These are phyloP conservation scores for Huntiella moniliformis DNA, from an alignment of 2,329 filamentous ascomycete genomes.

Conservation along the genomic window DNA sequence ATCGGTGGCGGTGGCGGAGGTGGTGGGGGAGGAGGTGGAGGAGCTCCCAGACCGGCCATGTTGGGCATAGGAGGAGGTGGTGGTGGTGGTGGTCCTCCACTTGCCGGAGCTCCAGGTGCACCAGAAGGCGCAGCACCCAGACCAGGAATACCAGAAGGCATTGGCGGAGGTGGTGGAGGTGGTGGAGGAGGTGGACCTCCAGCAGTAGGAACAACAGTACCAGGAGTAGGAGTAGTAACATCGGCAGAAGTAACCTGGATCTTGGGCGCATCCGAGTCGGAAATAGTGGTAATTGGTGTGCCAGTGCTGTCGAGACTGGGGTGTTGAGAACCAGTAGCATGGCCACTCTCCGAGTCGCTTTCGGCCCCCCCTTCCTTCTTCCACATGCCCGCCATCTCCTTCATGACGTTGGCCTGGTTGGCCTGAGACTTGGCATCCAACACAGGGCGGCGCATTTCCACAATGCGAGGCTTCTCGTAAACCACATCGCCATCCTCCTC, in stretches of 20 bases:
- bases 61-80: conserved; percentile 23
- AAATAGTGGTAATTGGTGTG: conserved; percentile 43
- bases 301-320: conserved; percentile 50
- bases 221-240: conserved; percentile 15
- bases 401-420: conserved; percentile 51
- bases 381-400: conserved; percentile 52
- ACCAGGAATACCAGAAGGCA: conserved; percentile 19
- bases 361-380: conserved; percentile 26
- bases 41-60: neutral
- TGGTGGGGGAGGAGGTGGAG: conserved; percentile 13
- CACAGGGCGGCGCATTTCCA: conserved; percentile 57
- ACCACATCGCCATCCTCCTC: conserved; percentile 39
- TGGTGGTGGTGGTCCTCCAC: conserved; percentile 19
- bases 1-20: conserved; percentile 21
- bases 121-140: conserved; percentile 29
- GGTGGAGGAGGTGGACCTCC: conserved; percentile 23
- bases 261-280: conserved; percentile 40
- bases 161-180: conserved; percentile 33
- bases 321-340: conserved; percentile 54
- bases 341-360: conserved; percentile 55
- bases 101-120: conserved; percentile 16
- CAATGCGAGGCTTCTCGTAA: conserved; percentile 60
- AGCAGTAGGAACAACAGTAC: conserved; percentile 20
- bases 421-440: conserved; percentile 45
- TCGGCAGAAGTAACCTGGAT: conserved; percentile 32